These are phyloP conservation scores for Thermochaetoides dissita DNA, from an alignment of 2,329 filamentous ascomycete species.

Conservation along the genomic window DNA sequence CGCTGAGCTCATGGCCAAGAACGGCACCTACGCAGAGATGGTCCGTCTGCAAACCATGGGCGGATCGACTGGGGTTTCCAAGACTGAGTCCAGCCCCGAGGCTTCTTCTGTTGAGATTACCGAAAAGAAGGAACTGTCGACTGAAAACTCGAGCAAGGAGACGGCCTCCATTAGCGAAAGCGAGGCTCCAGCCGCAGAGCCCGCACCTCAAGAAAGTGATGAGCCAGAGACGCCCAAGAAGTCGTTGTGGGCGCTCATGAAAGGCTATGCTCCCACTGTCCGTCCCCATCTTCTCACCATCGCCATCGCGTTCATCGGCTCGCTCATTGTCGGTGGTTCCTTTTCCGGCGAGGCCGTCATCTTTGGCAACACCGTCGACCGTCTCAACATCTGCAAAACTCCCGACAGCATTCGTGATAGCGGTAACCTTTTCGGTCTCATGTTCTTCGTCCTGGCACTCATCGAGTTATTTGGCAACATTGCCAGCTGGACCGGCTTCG, in stretches of 20 bases:
- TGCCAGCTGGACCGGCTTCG: conserved; percentile 41
- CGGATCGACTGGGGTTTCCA: too few relatives aligned
- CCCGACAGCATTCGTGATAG: conserved; percentile 31
- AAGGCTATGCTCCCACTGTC: conserved; percentile 13
- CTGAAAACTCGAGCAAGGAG: too few relatives aligned
- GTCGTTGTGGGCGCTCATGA: conserved; percentile 12
- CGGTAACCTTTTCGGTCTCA: conserved; percentile 40
- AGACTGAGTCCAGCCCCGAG: too few relatives aligned
- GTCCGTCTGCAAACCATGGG: conserved; percentile 21
- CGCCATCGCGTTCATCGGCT: conserved; percentile 33
- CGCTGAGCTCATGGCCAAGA: conserved; percentile 35
- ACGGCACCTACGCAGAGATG: conserved; percentile 33
- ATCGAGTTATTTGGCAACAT: conserved; percentile 47
- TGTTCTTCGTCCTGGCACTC: conserved; percentile 47
- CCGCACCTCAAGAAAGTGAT: too few relatives aligned
- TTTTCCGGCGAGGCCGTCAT: conserved; percentile 46
- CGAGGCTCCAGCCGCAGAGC: too few relatives aligned
- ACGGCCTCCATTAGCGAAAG: too few relatives aligned
- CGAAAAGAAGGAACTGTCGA: neutral
- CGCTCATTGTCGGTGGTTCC: conserved; percentile 40
- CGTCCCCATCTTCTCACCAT: conserved; percentile 26
- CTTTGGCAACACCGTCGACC: conserved; percentile 46
- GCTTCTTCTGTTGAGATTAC: too few relatives aligned
- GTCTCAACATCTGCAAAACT: conserved; percentile 35
- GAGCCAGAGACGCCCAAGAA: conserved; percentile 9